Base-by-base conservation (phyloP, 176 grass and related monocot genomes). In the Saccharum officinarum region DNA sequence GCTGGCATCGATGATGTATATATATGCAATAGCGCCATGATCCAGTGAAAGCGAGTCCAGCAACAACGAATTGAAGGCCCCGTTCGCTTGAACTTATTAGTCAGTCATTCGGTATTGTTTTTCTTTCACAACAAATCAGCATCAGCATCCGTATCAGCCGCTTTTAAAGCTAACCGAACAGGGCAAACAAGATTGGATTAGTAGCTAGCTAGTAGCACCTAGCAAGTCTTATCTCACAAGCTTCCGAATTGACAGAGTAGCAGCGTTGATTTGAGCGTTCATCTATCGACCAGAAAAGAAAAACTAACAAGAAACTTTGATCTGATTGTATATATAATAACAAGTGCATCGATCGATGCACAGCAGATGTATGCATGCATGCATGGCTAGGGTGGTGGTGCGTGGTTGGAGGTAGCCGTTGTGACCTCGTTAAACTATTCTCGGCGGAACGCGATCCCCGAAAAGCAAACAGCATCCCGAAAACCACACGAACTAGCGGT, bases 401-500 rank as follows among this genome's bases (percentile, higher is more conserved):
- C 22, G 41, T 73, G 42, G 41, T 14, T 42, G 68, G 64, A 85
- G 83, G 12, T 91, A 91, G 85, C 85, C 85, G 85, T 91, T 91
- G 89, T 10, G 70, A 52, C 49, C 80, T 84, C 62, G 85, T 34
- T 75, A 81, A 76, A 44, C 40, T 76, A 87, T 90, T 76, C 76
- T 91, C 62, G 81, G 70, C 38, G 85, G 85, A 75, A 72, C 78
- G 28, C 63, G 80, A 37, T 63, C 60, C 76, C 75, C 85, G 31
- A 87, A 80, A 75, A 75, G 49, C 38, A 36, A 54, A 77, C 45
- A 14, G 68, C 10, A 75, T 75, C 70, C 69, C 59, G 34, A 81
- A 75, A 82, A 82, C 79, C 69, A 62, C 75, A 90, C 68, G 75
- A 75, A n/a, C 73, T 44, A 37, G 67, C 46, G 11, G 26, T 14